Evolutionary conservation across 2,329 filamentous ascomycete genomes (phyloP).

Genomic region (Penicillium rolfsii): DNA sequence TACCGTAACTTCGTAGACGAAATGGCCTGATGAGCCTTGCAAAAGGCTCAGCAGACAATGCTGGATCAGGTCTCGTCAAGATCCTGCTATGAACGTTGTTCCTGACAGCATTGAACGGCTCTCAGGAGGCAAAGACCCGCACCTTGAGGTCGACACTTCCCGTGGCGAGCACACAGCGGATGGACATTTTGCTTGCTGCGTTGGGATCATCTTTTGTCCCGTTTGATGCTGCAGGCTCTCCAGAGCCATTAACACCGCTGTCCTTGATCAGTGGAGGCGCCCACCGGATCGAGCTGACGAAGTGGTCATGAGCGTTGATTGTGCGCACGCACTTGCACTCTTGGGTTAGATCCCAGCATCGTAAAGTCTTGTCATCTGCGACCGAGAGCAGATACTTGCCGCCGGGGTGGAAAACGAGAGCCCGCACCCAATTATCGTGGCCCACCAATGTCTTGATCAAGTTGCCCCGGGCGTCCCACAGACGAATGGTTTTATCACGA

Average conservation of each 20-base stretch:
- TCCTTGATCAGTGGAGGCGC: conserved; percentile 56
- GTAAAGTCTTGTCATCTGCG: conserved; percentile 85
- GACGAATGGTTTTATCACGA: conserved; percentile 84
- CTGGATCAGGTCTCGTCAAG: conserved; percentile 6
- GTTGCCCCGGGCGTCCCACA: conserved; percentile 86
- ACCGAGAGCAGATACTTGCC: conserved; percentile 88
- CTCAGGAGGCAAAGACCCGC: conserved; percentile 51
- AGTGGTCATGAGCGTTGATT: conserved; percentile 75
- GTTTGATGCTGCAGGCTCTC: conserved; percentile 22
- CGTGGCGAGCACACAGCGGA: conserved; percentile 80
- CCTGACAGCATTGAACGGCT: conserved; percentile 1
- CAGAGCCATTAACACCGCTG: conserved; percentile 21
- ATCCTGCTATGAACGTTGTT: conserved; percentile 6
- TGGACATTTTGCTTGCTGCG: conserved; percentile 56
- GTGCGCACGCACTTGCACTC: conserved; percentile 88
- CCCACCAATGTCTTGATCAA: conserved; percentile 82
- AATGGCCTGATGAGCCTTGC: conserved; percentile 3
- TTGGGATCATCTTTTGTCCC: conserved; percentile 36
- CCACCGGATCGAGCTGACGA: conserved; percentile 86
- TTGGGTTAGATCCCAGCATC: conserved; percentile 92
- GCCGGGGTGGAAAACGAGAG: conserved; percentile 83
- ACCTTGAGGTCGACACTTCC: conserved; percentile 71
- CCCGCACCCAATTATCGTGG: conserved; percentile 93
- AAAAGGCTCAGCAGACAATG: not conserved
- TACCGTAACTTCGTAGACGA: conserved; percentile 14